phyloP scores from a whole-genome alignment of 108 stramenopile genomes.

The Schizochytrium sp. region DNA sequence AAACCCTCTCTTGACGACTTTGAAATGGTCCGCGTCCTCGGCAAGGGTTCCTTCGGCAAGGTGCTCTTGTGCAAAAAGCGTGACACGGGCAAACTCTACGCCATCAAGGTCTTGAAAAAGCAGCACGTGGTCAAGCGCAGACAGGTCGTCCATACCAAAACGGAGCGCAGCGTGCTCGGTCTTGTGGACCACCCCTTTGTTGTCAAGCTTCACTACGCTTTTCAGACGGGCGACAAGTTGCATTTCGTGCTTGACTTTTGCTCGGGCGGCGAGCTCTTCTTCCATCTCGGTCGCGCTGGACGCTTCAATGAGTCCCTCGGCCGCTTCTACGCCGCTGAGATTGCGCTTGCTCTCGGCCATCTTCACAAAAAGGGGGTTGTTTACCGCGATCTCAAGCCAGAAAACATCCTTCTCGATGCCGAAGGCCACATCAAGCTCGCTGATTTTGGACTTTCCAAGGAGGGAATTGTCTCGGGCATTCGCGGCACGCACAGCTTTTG shows the following conservation, averaged over 20 bases:
- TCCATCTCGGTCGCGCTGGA: slow-evolving; percentile 82
- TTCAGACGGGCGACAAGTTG: slow-evolving; percentile 38
- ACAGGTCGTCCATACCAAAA: slow-evolving; percentile 90
- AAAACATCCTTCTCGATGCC: slow-evolving; percentile 28
- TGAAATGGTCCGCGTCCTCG: slow-evolving; percentile 62
- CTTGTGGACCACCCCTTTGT: slow-evolving; percentile 59
- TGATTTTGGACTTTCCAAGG: slow-evolving; percentile 43
- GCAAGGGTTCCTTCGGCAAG: slow-evolving; percentile 82
- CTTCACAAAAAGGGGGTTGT: slow-evolving; percentile 43
- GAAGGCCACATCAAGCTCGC: slow-evolving; percentile 44
- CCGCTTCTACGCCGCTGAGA: slow-evolving; percentile 55
- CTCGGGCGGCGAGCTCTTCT: slow-evolving; percentile 48
- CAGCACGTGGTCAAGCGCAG: slow-evolving; percentile 74
- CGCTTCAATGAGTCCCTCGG: slow-evolving; percentile 80
- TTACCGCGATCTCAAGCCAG: slow-evolving; percentile 43
- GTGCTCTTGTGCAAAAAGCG: slow-evolving; percentile 77
- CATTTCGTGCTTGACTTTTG: slow-evolving; percentile 48
- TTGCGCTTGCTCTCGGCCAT: slow-evolving; percentile 48
- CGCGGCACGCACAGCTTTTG: slow-evolving; percentile 41
- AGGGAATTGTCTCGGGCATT: slow-evolving; percentile 22
- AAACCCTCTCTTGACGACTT: slow-evolving; percentile 33
- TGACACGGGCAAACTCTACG: slow-evolving; percentile 69
- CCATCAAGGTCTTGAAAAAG: slow-evolving; percentile 96
- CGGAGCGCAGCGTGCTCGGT: slow-evolving; percentile 86
- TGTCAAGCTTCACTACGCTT: slow-evolving; percentile 53